Conservation (phyloP, 805 yeast species). For the Saccharomyces paradoxus region DNA sequence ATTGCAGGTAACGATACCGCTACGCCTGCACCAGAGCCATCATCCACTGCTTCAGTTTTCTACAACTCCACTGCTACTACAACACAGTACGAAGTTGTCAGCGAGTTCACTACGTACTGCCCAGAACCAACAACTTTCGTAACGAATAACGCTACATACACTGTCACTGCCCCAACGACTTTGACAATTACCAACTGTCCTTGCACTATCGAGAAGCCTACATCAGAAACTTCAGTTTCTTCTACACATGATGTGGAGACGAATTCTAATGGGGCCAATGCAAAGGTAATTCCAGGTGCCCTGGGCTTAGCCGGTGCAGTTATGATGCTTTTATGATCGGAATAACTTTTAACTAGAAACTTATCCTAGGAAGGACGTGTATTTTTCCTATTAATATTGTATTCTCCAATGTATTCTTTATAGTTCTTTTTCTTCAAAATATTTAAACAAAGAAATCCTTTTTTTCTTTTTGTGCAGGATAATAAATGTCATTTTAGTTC, state of each 20-base stretch:
- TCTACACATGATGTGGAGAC: not conserved
- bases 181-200: slow-evolving; percentile 81
- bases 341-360: not conserved
- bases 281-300: slow-evolving; percentile 6
- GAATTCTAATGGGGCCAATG: slow-evolving; percentile 8
- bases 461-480: not conserved
- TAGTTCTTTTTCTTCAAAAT: not conserved
- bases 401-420: not conserved
- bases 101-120: slow-evolving; percentile 73
- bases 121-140: slow-evolving; percentile 61
- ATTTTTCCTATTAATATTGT: not conserved
- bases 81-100: slow-evolving; percentile 39
- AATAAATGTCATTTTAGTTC: not conserved
- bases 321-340: slow-evolving; percentile 6
- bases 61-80: slow-evolving; percentile 1
- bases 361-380: not conserved
- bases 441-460: no score
- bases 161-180: slow-evolving; percentile 72
- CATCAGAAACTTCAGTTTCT: slow-evolving; percentile 5
- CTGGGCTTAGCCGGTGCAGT: slow-evolving; percentile 7
- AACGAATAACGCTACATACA: slow-evolving; percentile 60
- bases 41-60: not conserved
- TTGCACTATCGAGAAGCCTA: slow-evolving; percentile 46
- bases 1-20: not conserved
- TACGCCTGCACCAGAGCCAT: not conserved